Evolutionary conservation across 2,329 filamentous ascomycete genomes (phyloP), one percentile per base, ranked within the genome.

Genomic region (Massarina eburnea): DNA sequence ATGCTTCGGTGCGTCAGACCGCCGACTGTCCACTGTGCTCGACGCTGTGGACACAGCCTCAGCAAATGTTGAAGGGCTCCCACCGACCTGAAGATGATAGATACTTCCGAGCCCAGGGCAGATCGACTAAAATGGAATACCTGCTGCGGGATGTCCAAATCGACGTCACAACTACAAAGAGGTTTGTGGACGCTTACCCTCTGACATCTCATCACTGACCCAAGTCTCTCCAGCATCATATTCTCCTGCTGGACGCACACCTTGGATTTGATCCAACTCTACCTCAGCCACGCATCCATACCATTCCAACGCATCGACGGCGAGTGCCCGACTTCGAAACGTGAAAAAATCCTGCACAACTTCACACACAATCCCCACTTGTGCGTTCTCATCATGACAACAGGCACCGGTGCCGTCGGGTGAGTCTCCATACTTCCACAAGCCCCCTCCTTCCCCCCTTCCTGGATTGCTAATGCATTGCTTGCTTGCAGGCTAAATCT

Each of bases 361-460:
- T 80, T 80, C 36, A 57, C 60, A 0, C 50, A 49, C 0, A 51
- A 61, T 0, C 43, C 48, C 0, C 48, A 59, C 0, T 43, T 62
- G 0, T 63, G 57, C 0, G 70, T 80, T 0, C 62, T 81, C 1
- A 70, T 82, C 14, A 80, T 81, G 77, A 80, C 76, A 0, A 76
- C 73, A 0, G 77, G 78, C 0, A 79, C 76, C 0, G 78, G 77
- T 0, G 78, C 76, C 0, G 73, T 76, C 22, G 77, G 77, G 77
- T 77, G 55, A 39, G 66, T n/a, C n/a, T 26, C 10, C 12, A 30
- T 14, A 38, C 21, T 14, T 24, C 10, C 6, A 33, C 14, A 18
- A 22, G 5, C 34, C 18, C 18, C 19, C 7, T 22, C 29, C 32
- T 30, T 35, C n/a, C 32, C 14, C 3, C 27, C 4, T 30, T 3